These are phyloP conservation scores for Rhizoclosmatium sp. DNA, from an alignment of 192 early-diverging fungal genomes.

Conservation along the genomic window DNA sequence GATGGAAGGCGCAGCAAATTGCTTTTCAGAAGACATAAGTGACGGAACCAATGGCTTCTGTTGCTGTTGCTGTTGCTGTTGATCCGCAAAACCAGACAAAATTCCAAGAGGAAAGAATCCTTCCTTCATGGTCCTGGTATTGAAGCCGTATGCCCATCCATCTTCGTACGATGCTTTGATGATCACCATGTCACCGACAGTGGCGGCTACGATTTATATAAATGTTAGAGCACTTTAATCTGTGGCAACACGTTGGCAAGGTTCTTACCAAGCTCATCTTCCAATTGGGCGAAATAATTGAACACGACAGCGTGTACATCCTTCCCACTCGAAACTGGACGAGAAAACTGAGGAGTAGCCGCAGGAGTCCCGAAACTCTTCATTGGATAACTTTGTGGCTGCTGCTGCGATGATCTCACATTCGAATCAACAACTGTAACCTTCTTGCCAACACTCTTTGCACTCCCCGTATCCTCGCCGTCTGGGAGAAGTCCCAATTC, in stretches of 20 bases:
- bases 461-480: neutral
- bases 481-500: neutral
- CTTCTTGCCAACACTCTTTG: neutral
- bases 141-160: slow-evolving; percentile 63
- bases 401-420: neutral
- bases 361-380: neutral
- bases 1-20: neutral
- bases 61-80: neutral
- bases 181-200: slow-evolving; percentile 50
- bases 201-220: neutral
- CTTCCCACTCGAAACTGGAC: neutral
- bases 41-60: neutral
- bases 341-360: neutral
- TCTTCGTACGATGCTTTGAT: slow-evolving; percentile 59
- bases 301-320: slow-evolving; percentile 11
- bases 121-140: slow-evolving; percentile 39
- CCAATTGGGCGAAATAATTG: neutral
- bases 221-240: too few relatives aligned
- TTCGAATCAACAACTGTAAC: neutral
- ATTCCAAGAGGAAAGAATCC: slow-evolving; percentile 24
- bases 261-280: slow-evolving; percentile 12
- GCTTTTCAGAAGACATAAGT: neutral
- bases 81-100: neutral
- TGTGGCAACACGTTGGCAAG: neutral
- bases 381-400: neutral